phyloP scores from a whole-genome alignment of 768 basidiomycete genomes.

The Amanita rubescens region DNA sequence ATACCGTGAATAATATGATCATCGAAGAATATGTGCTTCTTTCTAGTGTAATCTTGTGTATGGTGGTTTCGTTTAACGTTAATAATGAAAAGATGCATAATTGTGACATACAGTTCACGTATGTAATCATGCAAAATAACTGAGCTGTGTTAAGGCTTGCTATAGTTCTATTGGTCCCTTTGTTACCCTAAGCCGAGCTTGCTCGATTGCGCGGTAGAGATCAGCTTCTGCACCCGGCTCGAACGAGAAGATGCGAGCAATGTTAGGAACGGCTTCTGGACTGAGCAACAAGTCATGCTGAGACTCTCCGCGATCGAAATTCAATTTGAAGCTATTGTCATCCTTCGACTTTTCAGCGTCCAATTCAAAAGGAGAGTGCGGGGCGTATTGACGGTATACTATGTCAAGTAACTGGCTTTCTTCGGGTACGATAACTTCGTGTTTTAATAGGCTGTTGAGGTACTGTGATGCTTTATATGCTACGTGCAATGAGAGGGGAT shows the following conservation, averaged over 20 bases:
- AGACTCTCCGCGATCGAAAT: not conserved
- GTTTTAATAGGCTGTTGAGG: constrained; percentile 50
- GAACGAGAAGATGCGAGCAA: constrained; percentile 40
- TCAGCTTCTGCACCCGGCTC: constrained; percentile 38
- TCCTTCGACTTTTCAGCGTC: constrained; percentile 6
- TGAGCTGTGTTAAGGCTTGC: not conserved
- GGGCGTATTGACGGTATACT: constrained; percentile 34
- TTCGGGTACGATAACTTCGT: constrained; percentile 48
- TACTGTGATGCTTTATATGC: constrained; percentile 68
- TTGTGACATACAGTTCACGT: no score
- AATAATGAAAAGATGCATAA: no score
- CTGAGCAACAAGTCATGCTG: constrained; percentile 37
- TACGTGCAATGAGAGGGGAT: constrained; percentile 16
- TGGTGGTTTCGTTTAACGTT: no score
- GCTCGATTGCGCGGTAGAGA: constrained; percentile 59
- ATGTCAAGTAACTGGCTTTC: constrained; percentile 46
- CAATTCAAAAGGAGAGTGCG: not conserved
- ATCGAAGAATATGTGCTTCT: constrained; percentile 40
- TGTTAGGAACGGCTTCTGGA: constrained; percentile 44
- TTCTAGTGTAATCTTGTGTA: no score
- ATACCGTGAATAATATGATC: constrained; percentile 99
- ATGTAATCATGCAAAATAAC: no score
- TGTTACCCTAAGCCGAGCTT: constrained; percentile 33
- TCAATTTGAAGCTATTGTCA: not conserved
- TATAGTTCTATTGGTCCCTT: constrained; percentile 11